phyloP scores from a whole-genome alignment of 192 early-diverging fungal genomes.

The Phlyctochytrium arcticum region DNA sequence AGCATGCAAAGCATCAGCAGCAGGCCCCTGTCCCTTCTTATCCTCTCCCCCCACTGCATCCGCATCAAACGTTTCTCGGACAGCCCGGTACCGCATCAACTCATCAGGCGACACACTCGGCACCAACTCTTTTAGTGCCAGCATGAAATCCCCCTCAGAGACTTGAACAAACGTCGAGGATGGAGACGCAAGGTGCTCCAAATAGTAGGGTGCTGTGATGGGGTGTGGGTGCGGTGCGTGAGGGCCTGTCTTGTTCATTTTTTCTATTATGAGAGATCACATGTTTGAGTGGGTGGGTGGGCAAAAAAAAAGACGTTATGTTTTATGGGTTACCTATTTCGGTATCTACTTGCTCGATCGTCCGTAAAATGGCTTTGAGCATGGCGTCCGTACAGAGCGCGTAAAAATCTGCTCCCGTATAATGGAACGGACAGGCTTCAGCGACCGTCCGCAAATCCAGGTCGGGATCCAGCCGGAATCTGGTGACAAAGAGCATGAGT shows the following conservation, averaged over 20 bases:
- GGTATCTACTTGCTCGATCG: slow-evolving; percentile 66
- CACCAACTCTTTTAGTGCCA: slow-evolving; percentile 76
- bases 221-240: slow-evolving; percentile 33
- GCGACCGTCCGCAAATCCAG: slow-evolving; percentile 74
- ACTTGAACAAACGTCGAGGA: slow-evolving; percentile 76
- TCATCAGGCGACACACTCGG: slow-evolving; percentile 87
- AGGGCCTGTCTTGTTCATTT: not conserved
- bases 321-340: slow-evolving; percentile 45
- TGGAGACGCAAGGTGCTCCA: slow-evolving; percentile 72
- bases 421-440: slow-evolving; percentile 82
- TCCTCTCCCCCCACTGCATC: no score
- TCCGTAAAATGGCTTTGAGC: slow-evolving; percentile 92
- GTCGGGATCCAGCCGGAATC: slow-evolving; percentile 82
- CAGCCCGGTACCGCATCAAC: slow-evolving; percentile 75
- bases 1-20: no score
- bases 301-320: no score
- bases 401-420: slow-evolving; percentile 98
- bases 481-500: slow-evolving; percentile 88
- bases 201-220: slow-evolving; percentile 85
- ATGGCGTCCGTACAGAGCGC: slow-evolving; percentile 96
- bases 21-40: slow-evolving; percentile 19
- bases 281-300: no score
- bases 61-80: slow-evolving; percentile 79
- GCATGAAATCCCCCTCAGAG: slow-evolving; percentile 73
- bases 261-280: not conserved